These are phyloP conservation scores for Stagonosporopsis vannaccii DNA, from an alignment of 2,329 filamentous ascomycete species.

Conservation along the genomic window DNA sequence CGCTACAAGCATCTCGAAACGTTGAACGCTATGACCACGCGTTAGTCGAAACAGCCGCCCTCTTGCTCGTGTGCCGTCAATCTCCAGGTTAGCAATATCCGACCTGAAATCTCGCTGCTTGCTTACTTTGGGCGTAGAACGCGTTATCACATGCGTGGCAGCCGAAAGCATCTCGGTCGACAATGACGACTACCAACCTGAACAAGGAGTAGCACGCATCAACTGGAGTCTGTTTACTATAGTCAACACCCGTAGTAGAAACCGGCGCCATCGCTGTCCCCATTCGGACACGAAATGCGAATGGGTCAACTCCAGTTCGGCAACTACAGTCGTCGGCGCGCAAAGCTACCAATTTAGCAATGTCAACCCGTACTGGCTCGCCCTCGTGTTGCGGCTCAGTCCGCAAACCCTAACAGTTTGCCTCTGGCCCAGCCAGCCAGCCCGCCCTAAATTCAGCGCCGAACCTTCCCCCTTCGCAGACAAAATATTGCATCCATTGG, in stretches of 20 bases:
- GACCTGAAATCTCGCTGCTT: slow-evolving; percentile 12
- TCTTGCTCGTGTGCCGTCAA: slow-evolving; percentile 18
- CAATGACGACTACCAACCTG: not conserved
- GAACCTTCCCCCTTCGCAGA: not conserved
- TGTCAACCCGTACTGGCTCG: not conserved
- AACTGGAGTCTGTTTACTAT: not conserved
- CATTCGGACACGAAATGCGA: not conserved
- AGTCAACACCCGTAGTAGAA: not conserved
- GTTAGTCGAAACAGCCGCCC: slow-evolving; percentile 21
- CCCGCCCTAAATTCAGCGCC: not conserved
- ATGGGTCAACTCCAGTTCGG: not conserved
- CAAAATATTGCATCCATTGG: not conserved
- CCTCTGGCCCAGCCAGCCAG: not conserved
- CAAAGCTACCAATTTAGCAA: slow-evolving; percentile 1
- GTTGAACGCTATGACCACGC: slow-evolving; percentile 7
- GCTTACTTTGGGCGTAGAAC: not conserved
- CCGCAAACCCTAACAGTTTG: not conserved
- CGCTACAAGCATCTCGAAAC: slow-evolving; percentile 21
- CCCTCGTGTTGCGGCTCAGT: slow-evolving; percentile 6
- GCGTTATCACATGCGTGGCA: slow-evolving; percentile 9
- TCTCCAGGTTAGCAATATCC: slow-evolving; percentile 2
- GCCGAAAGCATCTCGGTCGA: not conserved
- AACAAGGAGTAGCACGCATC: too few relatives aligned
- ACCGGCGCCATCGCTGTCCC: not conserved
- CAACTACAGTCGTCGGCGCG: not conserved